Percentiles rank a stretch among this genome's conserved stretches.
phyloP scores from a whole-genome alignment of 2,329 filamentous ascomycete genomes.

The Orbilia oligospora region DNA sequence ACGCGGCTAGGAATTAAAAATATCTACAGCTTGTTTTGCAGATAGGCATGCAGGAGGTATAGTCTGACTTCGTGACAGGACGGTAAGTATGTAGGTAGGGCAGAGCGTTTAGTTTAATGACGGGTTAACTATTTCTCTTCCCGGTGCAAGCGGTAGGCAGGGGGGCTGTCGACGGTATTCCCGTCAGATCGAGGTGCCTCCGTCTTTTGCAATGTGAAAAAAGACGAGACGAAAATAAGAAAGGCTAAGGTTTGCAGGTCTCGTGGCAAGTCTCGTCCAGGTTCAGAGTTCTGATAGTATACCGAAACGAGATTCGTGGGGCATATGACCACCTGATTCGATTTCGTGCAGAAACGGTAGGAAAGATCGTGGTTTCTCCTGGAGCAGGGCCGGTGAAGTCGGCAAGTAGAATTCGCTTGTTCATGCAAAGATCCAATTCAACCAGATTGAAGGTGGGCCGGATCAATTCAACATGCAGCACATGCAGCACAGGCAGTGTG shows the following conservation, averaged over 20 bases:
- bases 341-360: slow-evolving; percentile 57
- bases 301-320: slow-evolving; percentile 45
- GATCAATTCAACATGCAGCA: slow-evolving; percentile 59
- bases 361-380: slow-evolving; percentile 56
- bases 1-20: slow-evolving; percentile 54
- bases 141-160: slow-evolving; percentile 47
- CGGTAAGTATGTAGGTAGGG: slow-evolving; percentile 32
- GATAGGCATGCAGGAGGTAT: slow-evolving; percentile 56
- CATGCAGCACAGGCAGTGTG: slow-evolving; percentile 44
- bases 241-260: slow-evolving; percentile 44
- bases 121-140: slow-evolving; percentile 56
- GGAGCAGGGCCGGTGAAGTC: slow-evolving; percentile 38
- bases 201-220: slow-evolving; percentile 33
- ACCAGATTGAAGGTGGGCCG: slow-evolving; percentile 58
- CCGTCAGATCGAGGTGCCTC: slow-evolving; percentile 54
- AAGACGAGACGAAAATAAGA: slow-evolving; percentile 56
- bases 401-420: slow-evolving; percentile 59
- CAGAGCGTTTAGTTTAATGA: slow-evolving; percentile 53
- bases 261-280: slow-evolving; percentile 49
- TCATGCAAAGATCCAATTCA: slow-evolving; percentile 60
- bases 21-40: slow-evolving; percentile 59
- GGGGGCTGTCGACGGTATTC: slow-evolving; percentile 45
- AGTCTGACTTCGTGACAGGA: slow-evolving; percentile 51
- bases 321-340: slow-evolving; percentile 61
- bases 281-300: slow-evolving; percentile 42